Conservation (phyloP, 108 stramenopile genomes). For the Skeletonema menzelii region DNA sequence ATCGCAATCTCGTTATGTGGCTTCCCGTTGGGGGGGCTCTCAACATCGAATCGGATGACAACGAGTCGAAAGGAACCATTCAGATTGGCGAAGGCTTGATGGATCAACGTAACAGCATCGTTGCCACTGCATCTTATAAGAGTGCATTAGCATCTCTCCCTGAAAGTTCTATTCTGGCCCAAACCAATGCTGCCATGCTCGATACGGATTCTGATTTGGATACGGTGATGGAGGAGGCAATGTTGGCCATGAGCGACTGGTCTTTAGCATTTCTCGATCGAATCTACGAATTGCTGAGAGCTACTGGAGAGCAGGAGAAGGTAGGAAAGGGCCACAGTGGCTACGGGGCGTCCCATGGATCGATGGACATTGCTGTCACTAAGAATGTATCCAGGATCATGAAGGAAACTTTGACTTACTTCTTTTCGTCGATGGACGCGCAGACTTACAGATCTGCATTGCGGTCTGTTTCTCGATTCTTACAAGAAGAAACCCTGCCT, state of each 20-base stretch:
- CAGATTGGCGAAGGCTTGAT: constrained; percentile 58
- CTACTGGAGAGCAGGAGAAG: constrained; percentile 85
- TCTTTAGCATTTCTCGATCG: constrained; percentile 79
- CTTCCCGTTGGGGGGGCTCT: constrained; percentile 67
- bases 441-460: constrained; percentile 61
- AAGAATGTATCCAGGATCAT: constrained; percentile 80
- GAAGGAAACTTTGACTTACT: constrained; percentile 73
- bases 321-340: constrained; percentile 69
- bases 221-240: constrained; percentile 64
- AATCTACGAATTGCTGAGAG: constrained; percentile 77
- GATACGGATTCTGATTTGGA: constrained; percentile 28
- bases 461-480: constrained; percentile 63
- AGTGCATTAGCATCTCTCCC: constrained; percentile 60
- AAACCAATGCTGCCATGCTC: constrained; percentile 9
- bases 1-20: constrained; percentile 82
- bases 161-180: constrained; percentile 57
- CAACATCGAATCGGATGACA: constrained; percentile 6
- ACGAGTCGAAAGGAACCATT: constrained; percentile 23
- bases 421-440: constrained; percentile 82
- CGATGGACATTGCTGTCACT: constrained; percentile 74
- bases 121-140: constrained; percentile 51
- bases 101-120: constrained; percentile 36
- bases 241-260: constrained; percentile 79
- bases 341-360: constrained; percentile 69
- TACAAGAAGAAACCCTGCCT: constrained; percentile 77